Percentiles rank a stretch among this genome's conserved stretches.
Conservation (phyloP, 2,329 filamentous ascomycete genomes). For the Xenosphaeropsis pyriputrescens region DNA sequence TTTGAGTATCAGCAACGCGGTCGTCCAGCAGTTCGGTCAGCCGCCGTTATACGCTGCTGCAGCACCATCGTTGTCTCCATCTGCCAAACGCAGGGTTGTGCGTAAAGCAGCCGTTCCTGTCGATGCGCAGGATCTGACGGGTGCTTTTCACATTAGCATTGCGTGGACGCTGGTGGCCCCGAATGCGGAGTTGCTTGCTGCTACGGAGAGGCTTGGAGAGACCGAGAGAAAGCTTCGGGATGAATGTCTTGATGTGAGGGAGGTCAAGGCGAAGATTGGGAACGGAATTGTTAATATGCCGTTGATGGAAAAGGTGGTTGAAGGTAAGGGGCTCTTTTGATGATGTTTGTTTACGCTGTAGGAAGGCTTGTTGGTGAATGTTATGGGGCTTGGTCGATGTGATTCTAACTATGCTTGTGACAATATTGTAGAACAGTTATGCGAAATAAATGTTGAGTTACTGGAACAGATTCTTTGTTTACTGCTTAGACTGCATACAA, state of each 20-base stretch:
- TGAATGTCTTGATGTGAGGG: slow-evolving; percentile 38
- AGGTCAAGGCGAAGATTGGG: slow-evolving; percentile 62
- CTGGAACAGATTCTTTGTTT: too few species aligned
- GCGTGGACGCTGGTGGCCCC: slow-evolving; percentile 62
- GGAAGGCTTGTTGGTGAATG: too few species aligned
- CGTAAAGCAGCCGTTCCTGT: slow-evolving; percentile 5
- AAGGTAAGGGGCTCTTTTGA: slow-evolving; percentile 2
- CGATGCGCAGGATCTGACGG: slow-evolving; percentile 24
- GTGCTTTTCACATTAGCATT: slow-evolving; percentile 75
- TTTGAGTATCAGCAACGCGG: slow-evolving; percentile 50
- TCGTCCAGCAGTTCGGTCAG: slow-evolving; percentile 45
- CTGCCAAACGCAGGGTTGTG: slow-evolving; percentile 6
- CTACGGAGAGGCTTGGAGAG: slow-evolving; percentile 16
- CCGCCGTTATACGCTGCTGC: slow-evolving; percentile 49
- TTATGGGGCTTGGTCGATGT: too few species aligned
- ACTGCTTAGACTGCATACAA: too few species aligned
- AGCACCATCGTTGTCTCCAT: slow-evolving; percentile 1
- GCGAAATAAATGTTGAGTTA: too few species aligned
- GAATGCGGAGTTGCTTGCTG: slow-evolving; percentile 23
- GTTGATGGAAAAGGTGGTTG: slow-evolving; percentile 15
- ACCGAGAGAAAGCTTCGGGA: slow-evolving; percentile 6
- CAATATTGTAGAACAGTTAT: too few species aligned
- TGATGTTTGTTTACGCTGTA: too few species aligned
- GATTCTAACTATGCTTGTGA: too few species aligned
- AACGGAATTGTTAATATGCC: slow-evolving; percentile 44